These are phyloP conservation scores for Tagetes erecta DNA, from an alignment of 129 eudicot species.

Conservation along the genomic window DNA sequence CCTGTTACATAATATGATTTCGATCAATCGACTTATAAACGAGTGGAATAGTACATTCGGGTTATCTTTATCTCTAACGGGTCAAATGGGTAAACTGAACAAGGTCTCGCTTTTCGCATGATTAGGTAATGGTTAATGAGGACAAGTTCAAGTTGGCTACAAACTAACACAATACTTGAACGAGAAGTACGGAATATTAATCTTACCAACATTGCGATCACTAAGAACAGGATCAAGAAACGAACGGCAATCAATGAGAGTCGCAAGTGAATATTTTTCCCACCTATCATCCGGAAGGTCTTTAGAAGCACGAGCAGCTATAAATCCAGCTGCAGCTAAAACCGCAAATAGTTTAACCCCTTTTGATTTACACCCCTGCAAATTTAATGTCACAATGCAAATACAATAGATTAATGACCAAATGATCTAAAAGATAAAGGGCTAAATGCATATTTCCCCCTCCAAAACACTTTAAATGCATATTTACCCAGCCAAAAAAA, in stretches of 20 bases:
- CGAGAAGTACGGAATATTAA: background rate
- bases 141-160: too few species aligned
- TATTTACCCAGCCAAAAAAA: too few species aligned
- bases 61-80: background rate
- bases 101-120: too few species aligned
- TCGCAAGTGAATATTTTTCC: constrained; percentile 86
- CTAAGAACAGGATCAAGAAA: constrained; percentile 79
- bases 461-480: too few species aligned
- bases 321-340: constrained; percentile 74
- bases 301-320: constrained; percentile 69
- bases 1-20: constrained; percentile 45
- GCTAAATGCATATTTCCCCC: too few species aligned
- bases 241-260: constrained; percentile 75
- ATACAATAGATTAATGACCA: background rate
- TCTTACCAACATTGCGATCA: constrained; percentile 62
- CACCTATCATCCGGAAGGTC: constrained; percentile 54
- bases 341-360: constrained; percentile 58
- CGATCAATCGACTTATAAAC: background rate
- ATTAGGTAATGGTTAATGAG: too few species aligned
- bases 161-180: background rate
- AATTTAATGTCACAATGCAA: constrained; percentile 9
- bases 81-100: background rate
- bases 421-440: background rate
- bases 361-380: constrained; percentile 63
- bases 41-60: background rate